phyloP scores from a whole-genome alignment of 306 rosid species.

The Pachyrhizus erosus region DNA sequence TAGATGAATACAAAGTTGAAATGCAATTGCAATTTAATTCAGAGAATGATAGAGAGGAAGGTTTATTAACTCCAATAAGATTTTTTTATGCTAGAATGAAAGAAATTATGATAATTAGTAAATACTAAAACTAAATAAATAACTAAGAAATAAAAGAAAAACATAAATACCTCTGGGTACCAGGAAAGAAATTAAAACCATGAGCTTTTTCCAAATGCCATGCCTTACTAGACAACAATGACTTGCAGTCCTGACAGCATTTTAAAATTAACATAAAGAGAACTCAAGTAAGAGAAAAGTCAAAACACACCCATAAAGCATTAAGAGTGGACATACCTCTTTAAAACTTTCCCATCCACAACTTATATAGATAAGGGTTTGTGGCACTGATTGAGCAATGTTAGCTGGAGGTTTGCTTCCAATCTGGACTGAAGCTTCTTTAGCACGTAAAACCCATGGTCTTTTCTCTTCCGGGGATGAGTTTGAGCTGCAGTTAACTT shows the following conservation, averaged over 20 bases:
- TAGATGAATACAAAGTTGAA: neutral
- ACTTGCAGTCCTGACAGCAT: slow-evolving; percentile 76
- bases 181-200: slow-evolving; percentile 89
- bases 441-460: slow-evolving; percentile 95
- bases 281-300: slow-evolving; percentile 34
- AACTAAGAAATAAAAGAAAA: neutral
- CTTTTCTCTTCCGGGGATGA: slow-evolving; percentile 84
- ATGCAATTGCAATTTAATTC: slow-evolving; percentile 20
- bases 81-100: neutral
- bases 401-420: slow-evolving; percentile 61
- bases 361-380: slow-evolving; percentile 92
- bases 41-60: neutral
- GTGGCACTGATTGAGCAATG: slow-evolving; percentile 60
- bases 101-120: neutral
- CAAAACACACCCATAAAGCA: slow-evolving; percentile 25
- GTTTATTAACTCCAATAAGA: neutral
- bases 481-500: slow-evolving; percentile 59
- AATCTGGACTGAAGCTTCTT: slow-evolving; percentile 76
- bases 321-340: slow-evolving; percentile 64
- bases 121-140: neutral
- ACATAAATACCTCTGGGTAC: slow-evolving; percentile 74
- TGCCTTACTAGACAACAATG: slow-evolving; percentile 70
- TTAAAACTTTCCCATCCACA: slow-evolving; percentile 99
- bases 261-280: slow-evolving; percentile 17
- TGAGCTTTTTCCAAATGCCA: slow-evolving; percentile 91